phyloP scores from a whole-genome alignment of 805 yeast genomes.

The Pichia membranifaciens region DNA sequence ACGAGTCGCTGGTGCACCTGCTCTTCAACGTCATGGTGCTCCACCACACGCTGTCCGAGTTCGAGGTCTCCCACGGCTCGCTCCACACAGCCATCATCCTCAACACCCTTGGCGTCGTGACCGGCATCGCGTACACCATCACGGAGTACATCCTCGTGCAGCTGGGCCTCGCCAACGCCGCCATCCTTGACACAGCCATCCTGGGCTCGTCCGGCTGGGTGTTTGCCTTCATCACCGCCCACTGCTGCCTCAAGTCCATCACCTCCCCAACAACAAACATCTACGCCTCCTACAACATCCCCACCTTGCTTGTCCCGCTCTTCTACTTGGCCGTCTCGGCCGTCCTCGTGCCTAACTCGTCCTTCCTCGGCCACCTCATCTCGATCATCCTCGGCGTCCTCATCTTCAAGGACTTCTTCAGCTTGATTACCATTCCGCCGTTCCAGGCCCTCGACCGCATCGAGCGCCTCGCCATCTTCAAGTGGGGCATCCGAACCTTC shows the following conservation, averaged over 20 bases:
- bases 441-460: slow-evolving; percentile 57
- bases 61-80: slow-evolving; percentile 74
- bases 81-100: slow-evolving; percentile 78
- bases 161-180: slow-evolving; percentile 41
- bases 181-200: slow-evolving; percentile 49
- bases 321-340: slow-evolving; percentile 43
- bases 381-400: slow-evolving; percentile 64
- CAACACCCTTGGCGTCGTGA: slow-evolving; percentile 60
- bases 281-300: slow-evolving; percentile 39
- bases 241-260: slow-evolving; percentile 37
- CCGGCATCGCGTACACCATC: slow-evolving; percentile 53
- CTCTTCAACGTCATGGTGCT: slow-evolving; percentile 52
- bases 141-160: slow-evolving; percentile 51
- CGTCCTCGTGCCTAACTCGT: slow-evolving; percentile 56
- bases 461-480: slow-evolving; percentile 34
- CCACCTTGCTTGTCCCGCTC: slow-evolving; percentile 58
- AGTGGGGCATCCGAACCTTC: slow-evolving; percentile 3
- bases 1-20: slow-evolving; percentile 56
- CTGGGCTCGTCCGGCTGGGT: slow-evolving; percentile 73
- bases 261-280: slow-evolving; percentile 16
- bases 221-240: slow-evolving; percentile 60
- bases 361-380: slow-evolving; percentile 69
- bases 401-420: slow-evolving; percentile 51
- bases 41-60: slow-evolving; percentile 53
- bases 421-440: slow-evolving; percentile 57